Evolutionary conservation across 805 yeast species (phyloP).

Genomic region (Metschnikowia baotianmanensis): DNA sequence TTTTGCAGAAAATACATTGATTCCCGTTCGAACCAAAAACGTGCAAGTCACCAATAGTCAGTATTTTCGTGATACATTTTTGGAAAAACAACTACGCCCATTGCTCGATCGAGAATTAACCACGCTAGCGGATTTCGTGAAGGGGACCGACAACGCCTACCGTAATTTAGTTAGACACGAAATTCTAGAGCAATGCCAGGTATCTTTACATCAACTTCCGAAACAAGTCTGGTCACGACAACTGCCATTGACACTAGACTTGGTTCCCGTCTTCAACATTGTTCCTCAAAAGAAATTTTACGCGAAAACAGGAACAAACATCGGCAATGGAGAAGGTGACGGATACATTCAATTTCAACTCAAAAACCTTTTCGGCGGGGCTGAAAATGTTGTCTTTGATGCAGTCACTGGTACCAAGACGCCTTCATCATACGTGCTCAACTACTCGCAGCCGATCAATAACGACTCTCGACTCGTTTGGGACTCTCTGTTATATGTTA

Average conservation of each 20-base stretch:
- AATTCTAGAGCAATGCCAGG: conserved; percentile 41
- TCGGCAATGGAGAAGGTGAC: conserved; percentile 96
- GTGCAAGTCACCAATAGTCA: conserved; percentile 51
- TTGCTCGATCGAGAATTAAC: conserved; percentile 35
- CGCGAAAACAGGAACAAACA: conserved; percentile 91
- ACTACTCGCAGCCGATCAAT: conserved; percentile 45
- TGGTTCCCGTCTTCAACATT: conserved; percentile 38
- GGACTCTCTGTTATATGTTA: conserved; percentile 41
- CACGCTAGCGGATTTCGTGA: conserved; percentile 41
- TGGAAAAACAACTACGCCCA: conserved; percentile 47
- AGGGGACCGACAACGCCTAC: conserved; percentile 43
- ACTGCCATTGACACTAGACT: conserved; percentile 16
- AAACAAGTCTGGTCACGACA: conserved; percentile 7
- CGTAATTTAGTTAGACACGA: conserved; percentile 43
- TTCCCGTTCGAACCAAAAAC: conserved; percentile 43
- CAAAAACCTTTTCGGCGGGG: conserved; percentile 57
- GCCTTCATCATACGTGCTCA: conserved; percentile 47
- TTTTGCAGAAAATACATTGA: conserved; percentile 30
- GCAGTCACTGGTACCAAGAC: conserved; percentile 51
- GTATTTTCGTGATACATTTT: conserved; percentile 44
- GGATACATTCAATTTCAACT: conserved; percentile 78
- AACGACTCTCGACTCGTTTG: conserved; percentile 40
- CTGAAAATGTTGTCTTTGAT: conserved; percentile 49
- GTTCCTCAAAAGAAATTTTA: conserved; percentile 66
- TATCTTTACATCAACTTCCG: conserved; percentile 26